Evolutionary conservation across 768 basidiomycete species (phyloP), one percentile per base, ranked within the genome.

Genomic region (Lactarius sp.): DNA sequence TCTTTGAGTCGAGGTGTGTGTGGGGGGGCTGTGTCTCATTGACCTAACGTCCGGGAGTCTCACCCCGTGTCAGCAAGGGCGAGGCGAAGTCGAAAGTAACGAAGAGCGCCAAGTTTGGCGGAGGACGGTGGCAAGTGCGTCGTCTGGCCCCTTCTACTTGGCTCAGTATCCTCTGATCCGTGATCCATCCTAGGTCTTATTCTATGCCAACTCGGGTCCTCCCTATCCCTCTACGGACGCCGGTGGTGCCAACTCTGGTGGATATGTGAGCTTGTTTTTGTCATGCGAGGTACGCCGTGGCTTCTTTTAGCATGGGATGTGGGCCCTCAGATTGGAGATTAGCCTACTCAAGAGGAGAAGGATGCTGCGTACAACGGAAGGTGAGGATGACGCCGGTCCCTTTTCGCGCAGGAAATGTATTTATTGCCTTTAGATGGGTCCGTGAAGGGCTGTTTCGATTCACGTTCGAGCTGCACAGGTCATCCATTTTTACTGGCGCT

Each of bases 371-470:
- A 86, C 34, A 78, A 79, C 53, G 85, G 86, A 69, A 85, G 81
- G 88, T 79, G 67, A 50, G 77, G 63, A 31, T 18, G 6, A 13
- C 8, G 2, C 56, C 39, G 9, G n/a, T 20, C 33, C 8, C 33
- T 20, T 10, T 20, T 44, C 33, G 44, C 27, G 31, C 3, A 16
- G 37, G 16, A 18, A 20, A 34, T 46, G 18, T 57, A 41, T 55
- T 27, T 6, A 51, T n/a, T 9, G 31, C 20, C 41, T 27, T 5
- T 42, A 92, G 88, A 76, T 94, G 92, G 92, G 74, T 81, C n/a
- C 83, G 92, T 16, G 88, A 92, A 61, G 92, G 92, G 1, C 75
- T 87, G n/a, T 94, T 84, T 76, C 91, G 86, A 70, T 94, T 94
- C 73, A 85, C 81, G 64, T 93, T 94, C 68, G 92, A 93, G 70